A percentile compares a stretch with the other conserved stretches of the same genome.
phyloP scores from a whole-genome alignment of 2,329 filamentous ascomycete genomes.

The Juglanconis oblonga region DNA sequence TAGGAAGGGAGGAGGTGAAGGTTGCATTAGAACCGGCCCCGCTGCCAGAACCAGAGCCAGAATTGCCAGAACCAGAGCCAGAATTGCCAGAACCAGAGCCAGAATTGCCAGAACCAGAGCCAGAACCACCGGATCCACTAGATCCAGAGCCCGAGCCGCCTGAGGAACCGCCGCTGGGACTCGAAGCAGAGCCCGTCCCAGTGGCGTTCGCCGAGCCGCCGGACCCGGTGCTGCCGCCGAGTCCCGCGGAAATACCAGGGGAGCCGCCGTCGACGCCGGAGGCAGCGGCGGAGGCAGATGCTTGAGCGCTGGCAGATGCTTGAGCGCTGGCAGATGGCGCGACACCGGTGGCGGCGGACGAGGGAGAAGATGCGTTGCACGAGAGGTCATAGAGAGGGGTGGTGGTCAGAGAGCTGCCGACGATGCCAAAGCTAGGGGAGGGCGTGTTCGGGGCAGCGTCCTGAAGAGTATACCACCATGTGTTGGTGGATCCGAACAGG shows the following conservation, averaged over 20 bases:
- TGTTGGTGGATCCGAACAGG: conserved; percentile 60
- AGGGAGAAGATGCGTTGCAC: conserved; percentile 43
- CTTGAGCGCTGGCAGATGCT: not conserved
- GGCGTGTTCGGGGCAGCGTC: conserved; percentile 61
- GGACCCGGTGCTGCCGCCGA: not conserved
- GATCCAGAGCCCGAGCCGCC: not conserved
- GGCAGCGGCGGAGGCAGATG: not conserved
- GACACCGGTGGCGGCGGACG: not conserved
- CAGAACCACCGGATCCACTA: not conserved
- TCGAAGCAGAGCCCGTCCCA: not conserved
- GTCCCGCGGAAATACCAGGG: conserved; percentile 1
- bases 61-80: not conserved
- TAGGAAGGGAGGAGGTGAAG: not conserved
- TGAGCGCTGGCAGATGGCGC: not conserved
- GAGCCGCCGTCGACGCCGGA: not conserved
- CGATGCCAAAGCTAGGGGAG: conserved; percentile 68
- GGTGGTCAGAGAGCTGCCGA: conserved; percentile 51
- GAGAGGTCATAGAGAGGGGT: conserved; percentile 63
- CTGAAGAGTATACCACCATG: conserved; percentile 77
- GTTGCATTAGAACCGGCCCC: conserved; percentile 3
- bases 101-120: conserved; percentile 2
- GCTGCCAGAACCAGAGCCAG: not conserved
- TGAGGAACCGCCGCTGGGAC: conserved; percentile 3
- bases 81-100: conserved; percentile 12
- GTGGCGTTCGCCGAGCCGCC: not conserved